Conservation (phyloP, 2,329 filamentous ascomycete species). For the Fusarium pseudograminearum region DNA sequence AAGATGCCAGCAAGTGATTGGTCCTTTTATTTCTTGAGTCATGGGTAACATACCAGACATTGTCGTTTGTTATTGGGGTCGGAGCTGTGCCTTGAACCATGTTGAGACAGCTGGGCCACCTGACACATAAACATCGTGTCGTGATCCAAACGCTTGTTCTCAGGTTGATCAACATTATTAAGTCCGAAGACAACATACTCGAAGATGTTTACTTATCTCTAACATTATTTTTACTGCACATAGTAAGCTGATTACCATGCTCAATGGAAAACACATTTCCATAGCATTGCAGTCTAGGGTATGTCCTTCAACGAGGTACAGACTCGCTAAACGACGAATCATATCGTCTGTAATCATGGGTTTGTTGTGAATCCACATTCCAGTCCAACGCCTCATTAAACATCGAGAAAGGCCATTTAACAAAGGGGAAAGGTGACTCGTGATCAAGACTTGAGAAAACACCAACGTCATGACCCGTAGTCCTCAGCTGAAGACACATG, state of each 20-base stretch:
- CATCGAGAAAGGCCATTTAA: not conserved
- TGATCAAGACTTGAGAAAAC: not conserved
- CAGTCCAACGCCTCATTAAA: not conserved
- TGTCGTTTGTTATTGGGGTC: too few species aligned
- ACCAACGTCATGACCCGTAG: accelerated
- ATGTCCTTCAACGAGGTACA: not conserved
- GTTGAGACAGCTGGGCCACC: accelerated
- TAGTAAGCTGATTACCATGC: not conserved
- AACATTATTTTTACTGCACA: too few species aligned
- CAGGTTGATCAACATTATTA: not conserved
- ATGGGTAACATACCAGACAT: too few species aligned
- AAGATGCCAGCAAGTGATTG: too few species aligned
- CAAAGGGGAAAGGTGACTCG: not conserved
- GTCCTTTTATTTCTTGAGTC: too few species aligned
- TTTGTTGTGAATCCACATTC: not conserved
- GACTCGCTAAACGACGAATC: not conserved
- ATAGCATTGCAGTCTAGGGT: not conserved
- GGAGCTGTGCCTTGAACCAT: too few species aligned
- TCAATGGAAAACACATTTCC: not conserved
- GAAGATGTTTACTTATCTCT: not conserved
- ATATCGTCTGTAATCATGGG: not conserved
- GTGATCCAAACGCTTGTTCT: too few species aligned
- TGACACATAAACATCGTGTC: too few species aligned
- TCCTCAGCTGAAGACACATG: not conserved
- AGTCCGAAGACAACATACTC: not conserved